Conservation (phyloP, 2,329 filamentous ascomycete species). For the Aurifilum marmelostoma region DNA sequence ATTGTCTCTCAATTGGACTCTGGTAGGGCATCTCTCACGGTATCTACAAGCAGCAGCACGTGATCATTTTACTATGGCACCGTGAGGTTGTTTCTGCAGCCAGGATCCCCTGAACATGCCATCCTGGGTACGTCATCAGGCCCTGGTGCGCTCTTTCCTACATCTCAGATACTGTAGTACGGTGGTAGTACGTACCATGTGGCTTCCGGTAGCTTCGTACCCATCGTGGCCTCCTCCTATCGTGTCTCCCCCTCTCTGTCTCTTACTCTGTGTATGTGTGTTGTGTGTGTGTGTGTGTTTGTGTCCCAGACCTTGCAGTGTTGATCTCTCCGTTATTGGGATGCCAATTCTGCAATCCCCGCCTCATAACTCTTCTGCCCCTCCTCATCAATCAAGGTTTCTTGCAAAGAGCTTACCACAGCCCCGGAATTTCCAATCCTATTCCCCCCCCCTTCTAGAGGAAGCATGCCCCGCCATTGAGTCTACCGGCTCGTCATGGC, state of each 20-base stretch:
- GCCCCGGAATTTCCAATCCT: conserved; percentile 1
- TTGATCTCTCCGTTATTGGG: not conserved
- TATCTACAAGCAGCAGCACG: not conserved
- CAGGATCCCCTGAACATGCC: not conserved
- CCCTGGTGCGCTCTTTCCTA: not conserved
- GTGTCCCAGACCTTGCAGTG: not conserved
- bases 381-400: not conserved
- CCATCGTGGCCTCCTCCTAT: not conserved
- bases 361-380: not conserved
- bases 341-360: not conserved
- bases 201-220: not conserved
- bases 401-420: not conserved
- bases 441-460: not conserved
- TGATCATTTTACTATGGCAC: not conserved
- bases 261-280: not conserved
- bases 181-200: not conserved
- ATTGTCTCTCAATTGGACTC: not conserved
- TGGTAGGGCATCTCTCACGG: too few relatives aligned
- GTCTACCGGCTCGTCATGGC: not conserved
- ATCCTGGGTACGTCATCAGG: not conserved
- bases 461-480: not conserved
- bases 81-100: not conserved
- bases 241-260: too few relatives aligned
- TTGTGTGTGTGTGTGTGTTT: not conserved
- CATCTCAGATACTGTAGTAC: not conserved